Evolutionary conservation across 2,329 filamentous ascomycete genomes (phyloP).

Genomic region (Cladophialophora exuberans): DNA sequence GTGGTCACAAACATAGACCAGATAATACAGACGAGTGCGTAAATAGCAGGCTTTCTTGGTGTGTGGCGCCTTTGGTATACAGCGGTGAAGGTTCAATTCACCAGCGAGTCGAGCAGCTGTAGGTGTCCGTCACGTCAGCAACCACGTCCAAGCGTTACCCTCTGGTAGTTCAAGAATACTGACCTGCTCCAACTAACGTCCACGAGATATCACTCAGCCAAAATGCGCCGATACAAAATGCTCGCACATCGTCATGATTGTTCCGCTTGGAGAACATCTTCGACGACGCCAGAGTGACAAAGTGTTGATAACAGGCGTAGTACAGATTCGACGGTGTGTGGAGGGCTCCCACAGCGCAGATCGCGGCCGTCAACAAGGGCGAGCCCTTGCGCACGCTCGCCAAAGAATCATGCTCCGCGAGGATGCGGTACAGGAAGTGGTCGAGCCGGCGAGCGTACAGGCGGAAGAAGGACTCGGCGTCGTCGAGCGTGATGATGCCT

Average conservation of each 20-base stretch:
- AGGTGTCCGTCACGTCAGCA: background rate
- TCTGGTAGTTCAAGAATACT: background rate
- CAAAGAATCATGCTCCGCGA: conserved; percentile 56
- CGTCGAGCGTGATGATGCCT: conserved; percentile 50
- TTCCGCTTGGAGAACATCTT: conserved; percentile 62
- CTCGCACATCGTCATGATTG: conserved; percentile 61
- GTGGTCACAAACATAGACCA: conserved; percentile 67
- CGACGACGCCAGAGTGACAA: conserved; percentile 57
- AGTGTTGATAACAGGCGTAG: conserved; percentile 59
- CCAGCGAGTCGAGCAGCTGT: conserved; percentile 61
- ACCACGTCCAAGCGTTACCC: background rate
- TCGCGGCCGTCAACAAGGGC: conserved; percentile 57
- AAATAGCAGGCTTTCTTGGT: conserved; percentile 39
- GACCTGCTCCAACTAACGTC: conserved; percentile 57
- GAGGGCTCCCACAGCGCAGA: conserved; percentile 61
- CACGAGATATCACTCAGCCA: conserved; percentile 66
- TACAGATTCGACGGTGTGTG: conserved; percentile 60
- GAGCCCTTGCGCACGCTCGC: conserved; percentile 58
- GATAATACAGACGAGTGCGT: conserved; percentile 61
- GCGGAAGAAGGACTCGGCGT: conserved; percentile 57
- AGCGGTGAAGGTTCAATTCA: conserved; percentile 59
- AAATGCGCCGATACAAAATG: conserved; percentile 63
- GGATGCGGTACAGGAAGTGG: conserved; percentile 57
- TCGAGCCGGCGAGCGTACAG: conserved; percentile 58
- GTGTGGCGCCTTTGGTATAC: conserved; percentile 46